Base-by-base conservation (phyloP, 352 stramenopile genomes). In the Sclerospora graminicola region DNA sequence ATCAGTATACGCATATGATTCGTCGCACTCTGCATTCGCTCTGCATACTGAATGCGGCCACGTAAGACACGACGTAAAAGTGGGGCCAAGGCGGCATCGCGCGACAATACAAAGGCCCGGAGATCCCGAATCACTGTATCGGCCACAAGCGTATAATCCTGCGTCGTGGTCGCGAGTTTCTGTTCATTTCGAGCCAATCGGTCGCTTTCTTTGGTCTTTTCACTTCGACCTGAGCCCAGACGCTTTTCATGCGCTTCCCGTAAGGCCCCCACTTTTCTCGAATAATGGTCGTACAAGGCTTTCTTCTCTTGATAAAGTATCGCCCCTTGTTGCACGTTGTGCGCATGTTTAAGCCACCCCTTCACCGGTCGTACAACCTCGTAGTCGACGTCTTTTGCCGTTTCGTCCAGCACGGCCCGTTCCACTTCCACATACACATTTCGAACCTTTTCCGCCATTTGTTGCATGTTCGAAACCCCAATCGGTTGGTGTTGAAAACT, bases 101-200 rank as follows among this genome's bases (percentile, higher is more conserved):
- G 64, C 18, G 67, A 60, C 31, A 55, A 51, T 15, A 81, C 62
- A 37, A 91, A 91, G 5, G 71, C 63, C 5, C 72, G 67, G 4
- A 91, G 50, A 34, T 76, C 63, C 0, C 54, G 48, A 15, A 89
- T 65, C 14, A 81, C 79, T 1, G 51, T 49, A 23, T 91, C 79
- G 2, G 76, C 85, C 8, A 60, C 48, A 23, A 80, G 81, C 8
- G 60, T 73, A 48, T 91, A 91, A 28, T 71, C 52, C 35, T 71
- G 79, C 8, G 74, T 86, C 34, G 66, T 63, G 7, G 65, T 36
- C 15, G 72, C 67, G 16, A 89, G 59, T 45, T 91, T 91, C 57
- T 90, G 70, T 37, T 90, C 75, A 39, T 90, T 90, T 26, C 79
- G 71, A n/a, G 84, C 57, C 37, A 89, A 64, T 21, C 83, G 83